Evolutionary conservation across 164 flowering plant species (phyloP).

Genomic region (Nymphaea thermarum): DNA sequence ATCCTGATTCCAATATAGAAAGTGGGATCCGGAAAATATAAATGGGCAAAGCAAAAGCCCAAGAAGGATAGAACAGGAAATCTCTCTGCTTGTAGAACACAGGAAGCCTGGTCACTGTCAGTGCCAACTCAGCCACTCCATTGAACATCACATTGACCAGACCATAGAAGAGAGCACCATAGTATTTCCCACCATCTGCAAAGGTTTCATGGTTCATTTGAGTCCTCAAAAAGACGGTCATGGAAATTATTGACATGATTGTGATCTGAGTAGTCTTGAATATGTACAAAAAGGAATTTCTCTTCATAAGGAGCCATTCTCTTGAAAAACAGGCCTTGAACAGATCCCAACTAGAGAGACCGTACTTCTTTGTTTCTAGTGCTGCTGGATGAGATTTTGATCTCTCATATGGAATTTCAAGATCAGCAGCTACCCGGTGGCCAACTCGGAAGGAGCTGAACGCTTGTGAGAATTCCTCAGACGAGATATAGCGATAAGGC

Average conservation of each 20-base stretch:
- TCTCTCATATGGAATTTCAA: conserved; percentile 46
- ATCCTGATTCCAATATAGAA: conserved; percentile 30
- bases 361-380: conserved; percentile 50
- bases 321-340: conserved; percentile 64
- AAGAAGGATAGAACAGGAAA: conserved; percentile 30
- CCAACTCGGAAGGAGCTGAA: conserved; percentile 49
- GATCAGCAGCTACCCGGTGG: conserved; percentile 29
- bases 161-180: conserved; percentile 28
- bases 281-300: conserved; percentile 44
- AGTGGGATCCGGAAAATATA: conserved; percentile 53
- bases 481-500: conserved; percentile 38
- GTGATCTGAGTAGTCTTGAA: conserved; percentile 64
- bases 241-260: conserved; percentile 47
- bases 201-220: conserved; percentile 12
- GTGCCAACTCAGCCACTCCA: conserved; percentile 21
- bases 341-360: conserved; percentile 53
- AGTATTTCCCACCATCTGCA: conserved; percentile 8
- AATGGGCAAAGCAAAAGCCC: conserved; percentile 50
- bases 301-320: conserved; percentile 42
- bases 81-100: conserved; percentile 39
- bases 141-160: conserved; percentile 25
- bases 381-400: conserved; percentile 49
- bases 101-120: conserved; percentile 26
- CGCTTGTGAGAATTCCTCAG: conserved; percentile 30
- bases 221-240: conserved; percentile 29